phyloP scores from a whole-genome alignment of 1,139 yeast genomes.

The Debaryomycetaceae sp. region DNA sequence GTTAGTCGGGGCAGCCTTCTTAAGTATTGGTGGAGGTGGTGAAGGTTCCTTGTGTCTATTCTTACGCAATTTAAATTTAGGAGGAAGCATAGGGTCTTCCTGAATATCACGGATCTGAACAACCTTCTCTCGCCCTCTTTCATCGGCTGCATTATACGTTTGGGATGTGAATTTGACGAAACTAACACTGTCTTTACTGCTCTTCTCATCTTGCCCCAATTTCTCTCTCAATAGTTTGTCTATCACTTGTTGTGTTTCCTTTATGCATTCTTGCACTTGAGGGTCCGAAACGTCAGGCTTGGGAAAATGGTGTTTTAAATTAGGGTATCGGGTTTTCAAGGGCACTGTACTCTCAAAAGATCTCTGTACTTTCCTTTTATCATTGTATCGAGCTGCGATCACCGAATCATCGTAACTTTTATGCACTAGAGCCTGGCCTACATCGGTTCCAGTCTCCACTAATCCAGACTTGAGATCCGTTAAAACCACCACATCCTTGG shows the following conservation, averaged over 20 bases:
- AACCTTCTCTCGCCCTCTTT: conserved; percentile 18
- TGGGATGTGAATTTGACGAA: conserved; percentile 20
- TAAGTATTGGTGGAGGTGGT: conserved; percentile 57
- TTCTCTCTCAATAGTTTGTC: conserved; percentile 18
- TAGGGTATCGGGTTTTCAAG: conserved; percentile 36
- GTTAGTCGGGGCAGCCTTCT: conserved; percentile 18
- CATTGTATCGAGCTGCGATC: background rate
- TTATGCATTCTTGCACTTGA: conserved; percentile 21
- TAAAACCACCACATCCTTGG: background rate
- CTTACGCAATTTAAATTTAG: conserved; percentile 71
- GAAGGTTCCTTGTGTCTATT: conserved; percentile 63
- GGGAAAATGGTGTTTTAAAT: conserved; percentile 41
- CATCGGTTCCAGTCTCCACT: background rate
- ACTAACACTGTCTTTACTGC: conserved; percentile 11
- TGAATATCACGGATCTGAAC: conserved; percentile 37
- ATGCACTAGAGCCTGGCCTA: background rate
- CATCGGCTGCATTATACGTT: conserved; percentile 10
- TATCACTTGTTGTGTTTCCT: conserved; percentile 28
- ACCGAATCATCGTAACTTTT: background rate
- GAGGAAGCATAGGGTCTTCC: conserved; percentile 86
- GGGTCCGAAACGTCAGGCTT: conserved; percentile 28
- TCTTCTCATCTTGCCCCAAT: conserved; percentile 13
- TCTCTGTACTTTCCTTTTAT: conserved; percentile 17
- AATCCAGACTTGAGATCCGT: background rate
- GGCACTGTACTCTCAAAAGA: conserved; percentile 42